These are phyloP conservation scores for Macrophomina phaseolina DNA, from an alignment of 2,329 filamentous ascomycete species.

Conservation along the genomic window DNA sequence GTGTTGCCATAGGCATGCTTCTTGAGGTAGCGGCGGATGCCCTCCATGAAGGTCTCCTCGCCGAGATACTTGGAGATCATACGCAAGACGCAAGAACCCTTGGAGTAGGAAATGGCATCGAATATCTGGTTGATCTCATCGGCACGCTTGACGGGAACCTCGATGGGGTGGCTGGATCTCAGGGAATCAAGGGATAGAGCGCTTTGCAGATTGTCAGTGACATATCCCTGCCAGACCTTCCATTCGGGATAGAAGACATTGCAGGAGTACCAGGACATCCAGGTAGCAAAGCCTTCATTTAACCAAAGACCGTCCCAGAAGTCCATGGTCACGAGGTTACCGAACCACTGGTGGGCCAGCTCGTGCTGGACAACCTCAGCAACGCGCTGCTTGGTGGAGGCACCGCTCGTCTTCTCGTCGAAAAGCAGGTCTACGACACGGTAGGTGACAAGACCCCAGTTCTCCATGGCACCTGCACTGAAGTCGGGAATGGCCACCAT, in stretches of 20 bases:
- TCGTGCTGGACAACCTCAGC: slow-evolving; percentile 97
- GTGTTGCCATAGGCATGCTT: slow-evolving; percentile 98
- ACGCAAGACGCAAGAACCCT: slow-evolving; percentile 91
- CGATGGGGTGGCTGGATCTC: slow-evolving; percentile 93
- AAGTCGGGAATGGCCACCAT: slow-evolving; percentile 97
- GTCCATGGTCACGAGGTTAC: slow-evolving; percentile 96
- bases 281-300: slow-evolving; percentile 90
- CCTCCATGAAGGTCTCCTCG: slow-evolving; percentile 91
- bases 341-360: slow-evolving; percentile 97
- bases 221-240: slow-evolving; percentile 97
- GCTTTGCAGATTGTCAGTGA: slow-evolving; percentile 88
- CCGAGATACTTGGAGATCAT: slow-evolving; percentile 98
- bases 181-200: slow-evolving; percentile 88
- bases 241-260: slow-evolving; percentile 96
- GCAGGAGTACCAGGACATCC: slow-evolving; percentile 94
- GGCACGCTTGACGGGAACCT: slow-evolving; percentile 92
- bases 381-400: slow-evolving; percentile 87
- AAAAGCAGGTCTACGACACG: slow-evolving; percentile 88
- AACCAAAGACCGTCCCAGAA: slow-evolving; percentile 99
- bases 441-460: slow-evolving; percentile 96
- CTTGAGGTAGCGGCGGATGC: slow-evolving; percentile 87
- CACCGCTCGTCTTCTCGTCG: slow-evolving; percentile 89
- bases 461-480: slow-evolving; percentile 95
- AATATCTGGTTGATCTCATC: slow-evolving; percentile 99
- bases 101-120: slow-evolving; percentile 95